Evolutionary conservation across 345 rosid species (phyloP).

Genomic region (Citrus hindsii): DNA sequence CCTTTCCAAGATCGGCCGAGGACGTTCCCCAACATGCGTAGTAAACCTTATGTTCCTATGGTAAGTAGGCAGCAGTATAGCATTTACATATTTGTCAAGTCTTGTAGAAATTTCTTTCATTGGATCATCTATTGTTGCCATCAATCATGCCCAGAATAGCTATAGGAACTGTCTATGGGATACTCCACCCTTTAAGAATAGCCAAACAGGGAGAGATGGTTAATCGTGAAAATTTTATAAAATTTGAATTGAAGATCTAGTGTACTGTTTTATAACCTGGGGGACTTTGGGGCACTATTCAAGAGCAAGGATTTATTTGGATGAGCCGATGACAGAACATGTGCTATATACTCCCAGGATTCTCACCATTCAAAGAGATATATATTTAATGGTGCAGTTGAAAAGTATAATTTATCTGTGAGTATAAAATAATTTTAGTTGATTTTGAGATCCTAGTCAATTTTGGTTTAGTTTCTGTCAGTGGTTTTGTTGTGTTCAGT

Average conservation of each 20-base stretch:
- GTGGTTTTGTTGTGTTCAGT: not conserved
- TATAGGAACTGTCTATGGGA: not conserved
- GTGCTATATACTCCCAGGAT: not conserved
- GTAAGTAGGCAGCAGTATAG: slow-evolving; percentile 48
- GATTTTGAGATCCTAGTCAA: not conserved
- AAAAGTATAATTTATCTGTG: not conserved
- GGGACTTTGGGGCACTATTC: not conserved
- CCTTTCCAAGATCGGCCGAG: slow-evolving; percentile 76
- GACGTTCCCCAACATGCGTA: slow-evolving; percentile 88
- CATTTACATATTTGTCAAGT: not conserved
- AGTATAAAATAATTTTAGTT: not conserved
- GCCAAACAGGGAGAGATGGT: not conserved
- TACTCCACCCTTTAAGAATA: not conserved
- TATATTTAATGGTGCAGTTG: not conserved
- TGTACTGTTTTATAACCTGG: not conserved
- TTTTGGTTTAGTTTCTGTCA: not conserved
- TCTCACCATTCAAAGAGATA: not conserved
- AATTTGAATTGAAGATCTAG: not conserved
- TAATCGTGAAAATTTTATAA: not conserved
- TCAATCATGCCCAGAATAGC: not conserved
- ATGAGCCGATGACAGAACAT: not conserved
- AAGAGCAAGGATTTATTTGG: not conserved
- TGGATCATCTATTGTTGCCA: not conserved
- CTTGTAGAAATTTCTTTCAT: slow-evolving; percentile 1
- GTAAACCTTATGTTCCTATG: slow-evolving; percentile 69